Evolutionary conservation across 2,329 filamentous ascomycete genomes (phyloP).

Genomic region (Ascochyta viciae-villosae): DNA sequence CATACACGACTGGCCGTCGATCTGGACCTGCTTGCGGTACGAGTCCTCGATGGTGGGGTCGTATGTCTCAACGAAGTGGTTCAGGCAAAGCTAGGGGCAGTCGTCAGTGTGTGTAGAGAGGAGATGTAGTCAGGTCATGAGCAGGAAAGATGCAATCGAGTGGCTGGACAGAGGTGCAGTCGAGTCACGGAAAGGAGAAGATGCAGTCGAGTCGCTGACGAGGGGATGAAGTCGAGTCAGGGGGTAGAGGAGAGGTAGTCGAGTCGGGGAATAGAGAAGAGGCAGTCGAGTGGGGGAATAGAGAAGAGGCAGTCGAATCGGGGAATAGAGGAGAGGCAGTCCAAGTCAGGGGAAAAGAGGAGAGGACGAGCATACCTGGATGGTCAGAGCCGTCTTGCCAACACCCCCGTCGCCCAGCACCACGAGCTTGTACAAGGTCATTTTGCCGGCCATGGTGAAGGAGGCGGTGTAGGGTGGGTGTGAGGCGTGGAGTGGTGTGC

Average conservation of each 20-base stretch:
- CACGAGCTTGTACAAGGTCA: slow-evolving; percentile 96
- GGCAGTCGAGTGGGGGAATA: no score
- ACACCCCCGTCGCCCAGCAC: slow-evolving; percentile 94
- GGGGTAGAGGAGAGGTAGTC: no score
- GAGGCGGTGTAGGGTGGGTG: slow-evolving; percentile 9
- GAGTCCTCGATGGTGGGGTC: slow-evolving; percentile 74
- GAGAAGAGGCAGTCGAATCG: background rate
- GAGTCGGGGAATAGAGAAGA: no score
- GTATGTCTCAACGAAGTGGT: slow-evolving; percentile 96
- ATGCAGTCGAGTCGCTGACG: no score
- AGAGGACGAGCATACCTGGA: slow-evolving; percentile 69
- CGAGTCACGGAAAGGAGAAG: no score
- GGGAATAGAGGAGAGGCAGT: slow-evolving; percentile 56
- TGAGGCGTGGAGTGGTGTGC: background rate
- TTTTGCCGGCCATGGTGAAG: slow-evolving; percentile 79
- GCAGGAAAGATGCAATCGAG: no score
- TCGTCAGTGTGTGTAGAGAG: slow-evolving; percentile 20
- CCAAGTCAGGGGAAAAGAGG: background rate
- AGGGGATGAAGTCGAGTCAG: no score
- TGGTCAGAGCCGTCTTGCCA: slow-evolving; percentile 91
- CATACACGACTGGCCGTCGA: slow-evolving; percentile 95
- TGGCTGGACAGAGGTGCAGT: no score
- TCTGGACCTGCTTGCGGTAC: slow-evolving; percentile 76
- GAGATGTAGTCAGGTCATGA: no score
- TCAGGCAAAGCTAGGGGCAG: slow-evolving; percentile 78